Evolutionary conservation across 345 rosid genomes (phyloP).

Genomic region (Acer campestre): DNA sequence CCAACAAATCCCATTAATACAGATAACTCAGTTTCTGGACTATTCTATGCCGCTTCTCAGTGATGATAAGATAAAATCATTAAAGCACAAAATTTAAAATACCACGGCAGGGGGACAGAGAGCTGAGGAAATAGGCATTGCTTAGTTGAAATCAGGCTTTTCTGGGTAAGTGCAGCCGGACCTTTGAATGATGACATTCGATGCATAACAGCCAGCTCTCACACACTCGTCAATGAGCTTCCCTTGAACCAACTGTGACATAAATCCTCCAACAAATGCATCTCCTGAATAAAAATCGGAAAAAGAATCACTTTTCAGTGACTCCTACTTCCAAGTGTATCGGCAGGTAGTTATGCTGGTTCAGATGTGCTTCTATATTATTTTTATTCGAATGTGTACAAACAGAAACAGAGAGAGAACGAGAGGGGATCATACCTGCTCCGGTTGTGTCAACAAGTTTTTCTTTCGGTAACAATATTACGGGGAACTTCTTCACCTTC

Average conservation of each 20-base stretch:
- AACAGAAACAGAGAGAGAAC: not conserved
- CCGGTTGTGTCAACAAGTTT: constrained; percentile 95
- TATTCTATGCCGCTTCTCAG: no score
- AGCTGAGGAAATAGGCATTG: no score
- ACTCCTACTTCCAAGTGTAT: not conserved
- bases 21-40: not conserved
- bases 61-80: no score
- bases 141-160: constrained; percentile 40
- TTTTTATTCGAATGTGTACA: not conserved
- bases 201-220: constrained; percentile 86
- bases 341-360: no score
- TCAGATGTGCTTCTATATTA: not conserved
- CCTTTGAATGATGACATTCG: constrained; percentile 86
- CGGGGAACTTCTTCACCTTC: constrained; percentile 80
- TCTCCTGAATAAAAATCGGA: constrained; percentile 54
- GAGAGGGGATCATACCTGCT: constrained; percentile 60
- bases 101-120: no score
- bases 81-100: no score
- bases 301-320: not conserved
- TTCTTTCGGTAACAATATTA: constrained; percentile 75
- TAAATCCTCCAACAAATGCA: constrained; percentile 64
- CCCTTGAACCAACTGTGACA: constrained; percentile 80
- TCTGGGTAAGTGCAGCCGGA: constrained; percentile 88
- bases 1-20: not conserved
- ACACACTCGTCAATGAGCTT: constrained; percentile 81